These are phyloP conservation scores for Rhynchospora tenuis DNA, from an alignment of 176 grass and related monocot species.

Conservation along the genomic window DNA sequence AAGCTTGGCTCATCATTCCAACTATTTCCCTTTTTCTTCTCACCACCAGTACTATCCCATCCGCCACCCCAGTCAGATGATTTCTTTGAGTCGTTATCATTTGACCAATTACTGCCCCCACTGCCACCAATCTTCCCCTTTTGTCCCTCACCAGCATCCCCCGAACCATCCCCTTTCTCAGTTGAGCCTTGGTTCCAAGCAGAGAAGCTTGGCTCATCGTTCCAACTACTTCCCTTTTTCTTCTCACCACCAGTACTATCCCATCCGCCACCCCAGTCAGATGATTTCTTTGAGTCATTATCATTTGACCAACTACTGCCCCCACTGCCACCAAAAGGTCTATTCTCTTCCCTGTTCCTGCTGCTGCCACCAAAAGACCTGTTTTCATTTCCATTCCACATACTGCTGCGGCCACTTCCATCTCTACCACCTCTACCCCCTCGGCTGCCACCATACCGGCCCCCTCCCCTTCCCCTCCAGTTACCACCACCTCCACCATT, in stretches of 20 bases:
- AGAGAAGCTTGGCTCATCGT: not conserved
- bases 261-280: slow-evolving; percentile 17
- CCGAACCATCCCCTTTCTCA: not conserved
- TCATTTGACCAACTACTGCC: slow-evolving; percentile 10
- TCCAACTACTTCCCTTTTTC: slow-evolving; percentile 4
- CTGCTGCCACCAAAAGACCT: slow-evolving; percentile 11
- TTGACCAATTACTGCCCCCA: slow-evolving; percentile 6
- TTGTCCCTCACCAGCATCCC: not conserved
- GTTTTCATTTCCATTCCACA: not conserved
- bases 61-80: slow-evolving; percentile 16
- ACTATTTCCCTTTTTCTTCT: slow-evolving; percentile 14
- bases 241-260: slow-evolving; percentile 15
- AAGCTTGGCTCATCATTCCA: not conserved
- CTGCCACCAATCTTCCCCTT: slow-evolving; percentile 6
- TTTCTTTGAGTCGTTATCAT: not conserved
- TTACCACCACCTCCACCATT: not conserved
- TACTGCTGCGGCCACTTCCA: not conserved
- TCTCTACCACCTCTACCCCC: slow-evolving; percentile 2
- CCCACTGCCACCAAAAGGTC: not conserved
- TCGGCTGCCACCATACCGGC: slow-evolving; percentile 3
- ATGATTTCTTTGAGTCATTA: not conserved
- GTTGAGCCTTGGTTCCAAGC: slow-evolving; percentile 13
- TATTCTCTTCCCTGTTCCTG: slow-evolving; percentile 12
- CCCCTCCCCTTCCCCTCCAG: slow-evolving; percentile 5
- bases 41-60: slow-evolving; percentile 12